phyloP scores from a whole-genome alignment of 768 basidiomycete genomes.

The Boletus eberwhitei region DNA sequence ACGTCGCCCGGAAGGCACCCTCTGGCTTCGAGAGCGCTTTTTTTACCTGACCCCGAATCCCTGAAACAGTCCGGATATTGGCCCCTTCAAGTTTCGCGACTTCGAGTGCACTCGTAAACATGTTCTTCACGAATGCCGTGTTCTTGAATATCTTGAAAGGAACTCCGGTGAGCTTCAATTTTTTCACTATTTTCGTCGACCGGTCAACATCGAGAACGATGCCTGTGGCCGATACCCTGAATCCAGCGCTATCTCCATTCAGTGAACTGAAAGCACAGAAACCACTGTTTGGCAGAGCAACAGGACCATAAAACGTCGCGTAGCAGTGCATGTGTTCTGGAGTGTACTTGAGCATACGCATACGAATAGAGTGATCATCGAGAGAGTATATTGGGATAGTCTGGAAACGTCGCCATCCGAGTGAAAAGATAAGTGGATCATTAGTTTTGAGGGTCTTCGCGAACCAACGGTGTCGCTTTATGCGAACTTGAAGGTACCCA shows the following conservation, averaged over 20 bases:
- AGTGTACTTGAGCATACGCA: conserved; percentile 99
- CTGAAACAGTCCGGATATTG: conserved; percentile 92
- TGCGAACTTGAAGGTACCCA: conserved; percentile 90
- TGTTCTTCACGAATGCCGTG: conserved; percentile 96
- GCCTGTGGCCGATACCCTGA: conserved; percentile 90
- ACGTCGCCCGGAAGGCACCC: conserved; percentile 92
- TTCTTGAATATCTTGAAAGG: conserved; percentile 99
- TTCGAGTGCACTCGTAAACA: conserved; percentile 92
- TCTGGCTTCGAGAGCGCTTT: conserved; percentile 94
- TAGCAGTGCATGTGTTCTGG: conserved; percentile 99
- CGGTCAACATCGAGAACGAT: conserved; percentile 93
- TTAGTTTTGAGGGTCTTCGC: conserved; percentile 90
- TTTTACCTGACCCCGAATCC: conserved; percentile 95
- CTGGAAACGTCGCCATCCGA: conserved; percentile 99
- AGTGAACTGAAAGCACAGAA: conserved; percentile 97
- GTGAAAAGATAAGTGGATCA: conserved; percentile 91
- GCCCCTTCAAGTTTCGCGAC: conserved; percentile 99
- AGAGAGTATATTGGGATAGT: conserved; percentile 92
- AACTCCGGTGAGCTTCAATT: conserved; percentile 91
- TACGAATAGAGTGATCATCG: conserved; percentile 96
- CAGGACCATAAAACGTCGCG: conserved; percentile 95
- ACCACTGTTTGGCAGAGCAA: conserved; percentile 88
- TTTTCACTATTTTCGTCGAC: conserved; percentile 95
- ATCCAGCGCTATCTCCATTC: conserved; percentile 60
- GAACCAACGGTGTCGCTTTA: conserved; percentile 97